phyloP scores from a whole-genome alignment of 2,329 filamentous ascomycete species.

The Cryphonectria japonica region DNA sequence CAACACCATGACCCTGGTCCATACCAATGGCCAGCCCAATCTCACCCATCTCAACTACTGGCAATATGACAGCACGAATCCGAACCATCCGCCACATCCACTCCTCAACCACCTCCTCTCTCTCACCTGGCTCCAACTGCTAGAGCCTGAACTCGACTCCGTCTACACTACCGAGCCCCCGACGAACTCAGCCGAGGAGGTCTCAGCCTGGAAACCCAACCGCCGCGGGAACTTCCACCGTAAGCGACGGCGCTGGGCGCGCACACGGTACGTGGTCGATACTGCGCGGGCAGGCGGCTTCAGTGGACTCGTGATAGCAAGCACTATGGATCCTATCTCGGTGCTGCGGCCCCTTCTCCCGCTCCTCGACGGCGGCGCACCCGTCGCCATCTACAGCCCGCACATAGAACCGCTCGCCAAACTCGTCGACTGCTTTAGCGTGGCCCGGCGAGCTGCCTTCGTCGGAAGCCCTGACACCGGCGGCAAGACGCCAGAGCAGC shows the following conservation, averaged over 20 bases:
- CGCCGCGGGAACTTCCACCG: conserved; percentile 85
- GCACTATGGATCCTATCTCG: conserved; percentile 77
- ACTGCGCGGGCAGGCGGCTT: conserved; percentile 76
- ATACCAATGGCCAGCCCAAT: conserved; percentile 84
- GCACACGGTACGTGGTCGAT: conserved; percentile 73
- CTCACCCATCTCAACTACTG: conserved; percentile 88
- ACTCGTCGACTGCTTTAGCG: conserved; percentile 83
- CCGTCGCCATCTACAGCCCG: conserved; percentile 83
- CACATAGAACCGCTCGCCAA: conserved; percentile 77
- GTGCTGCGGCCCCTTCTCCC: conserved; percentile 78
- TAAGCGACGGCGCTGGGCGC: conserved; percentile 83
- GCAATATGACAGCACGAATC: conserved; percentile 73
- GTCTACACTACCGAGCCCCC: conserved; percentile 72
- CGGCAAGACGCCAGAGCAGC: conserved; percentile 51
- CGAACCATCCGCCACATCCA: conserved; percentile 71
- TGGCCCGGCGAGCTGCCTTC: conserved; percentile 78
- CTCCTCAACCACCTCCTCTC: conserved; percentile 80
- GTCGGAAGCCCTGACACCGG: conserved; percentile 50
- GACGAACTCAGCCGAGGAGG: conserved; percentile 58
- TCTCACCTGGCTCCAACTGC: conserved; percentile 89
- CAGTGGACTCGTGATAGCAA: conserved; percentile 81
- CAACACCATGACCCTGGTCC: conserved; percentile 81
- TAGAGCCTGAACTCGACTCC: conserved; percentile 75
- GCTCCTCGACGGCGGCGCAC: conserved; percentile 79
- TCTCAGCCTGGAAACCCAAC: conserved; percentile 76